Percentiles rank a stretch among this genome's conserved stretches.
These are phyloP conservation scores for Trichoderma koningii DNA, from an alignment of 2,329 filamentous ascomycete genomes.

Conservation along the genomic window DNA sequence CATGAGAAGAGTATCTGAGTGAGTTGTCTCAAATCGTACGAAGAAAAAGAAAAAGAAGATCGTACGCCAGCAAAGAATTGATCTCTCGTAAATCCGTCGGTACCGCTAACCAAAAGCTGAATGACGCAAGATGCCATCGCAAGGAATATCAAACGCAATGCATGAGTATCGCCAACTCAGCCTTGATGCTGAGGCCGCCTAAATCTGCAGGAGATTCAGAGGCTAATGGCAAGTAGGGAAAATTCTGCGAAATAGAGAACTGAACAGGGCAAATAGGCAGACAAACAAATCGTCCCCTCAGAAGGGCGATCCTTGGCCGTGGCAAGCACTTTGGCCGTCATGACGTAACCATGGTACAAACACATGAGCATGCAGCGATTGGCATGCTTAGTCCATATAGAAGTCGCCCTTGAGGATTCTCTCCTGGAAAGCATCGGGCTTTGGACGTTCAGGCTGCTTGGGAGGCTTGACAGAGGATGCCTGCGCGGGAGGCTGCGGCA, in stretches of 20 bases:
- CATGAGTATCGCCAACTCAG: neutral
- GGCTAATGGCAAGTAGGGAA: neutral
- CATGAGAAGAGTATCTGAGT: neutral
- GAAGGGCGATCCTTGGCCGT: neutral
- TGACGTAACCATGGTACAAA: neutral
- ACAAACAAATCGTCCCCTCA: neutral
- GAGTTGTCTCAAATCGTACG: conserved; percentile 19
- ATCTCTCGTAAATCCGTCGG: neutral
- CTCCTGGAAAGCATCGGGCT: conserved; percentile 95
- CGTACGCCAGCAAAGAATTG: neutral
- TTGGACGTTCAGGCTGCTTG: conserved; percentile 54
- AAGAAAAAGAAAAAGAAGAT: neutral
- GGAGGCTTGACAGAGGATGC: conserved; percentile 48
- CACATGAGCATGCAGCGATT: neutral
- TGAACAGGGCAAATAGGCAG: neutral
- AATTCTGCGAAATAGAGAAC: neutral
- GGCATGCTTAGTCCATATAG: conserved; percentile 76
- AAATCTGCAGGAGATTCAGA: neutral
- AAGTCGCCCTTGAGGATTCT: conserved; percentile 97
- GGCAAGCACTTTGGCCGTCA: neutral
- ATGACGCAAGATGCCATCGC: conserved; percentile 2
- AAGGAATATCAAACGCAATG: conserved; percentile 13
- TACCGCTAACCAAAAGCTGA: conserved; percentile 10
- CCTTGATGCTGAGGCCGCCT: neutral
- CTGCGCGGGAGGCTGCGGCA: conserved; percentile 59